Conservation (phyloP, 768 basidiomycete genomes). For the Trichaptum fuscoviolaceum region DNA sequence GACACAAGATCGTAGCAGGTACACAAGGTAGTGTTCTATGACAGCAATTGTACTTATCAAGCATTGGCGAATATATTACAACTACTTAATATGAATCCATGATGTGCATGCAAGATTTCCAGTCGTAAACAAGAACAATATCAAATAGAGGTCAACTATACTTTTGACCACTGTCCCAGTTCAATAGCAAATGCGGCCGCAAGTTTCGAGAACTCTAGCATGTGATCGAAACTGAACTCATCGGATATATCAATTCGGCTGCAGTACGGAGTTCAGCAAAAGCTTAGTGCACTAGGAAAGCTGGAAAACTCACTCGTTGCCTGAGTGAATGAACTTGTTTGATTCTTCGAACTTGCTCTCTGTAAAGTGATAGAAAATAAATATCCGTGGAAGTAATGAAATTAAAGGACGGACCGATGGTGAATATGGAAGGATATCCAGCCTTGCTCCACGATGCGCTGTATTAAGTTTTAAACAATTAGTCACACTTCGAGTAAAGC, state of each 20-base stretch:
- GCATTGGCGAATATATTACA: neutral
- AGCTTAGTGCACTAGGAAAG: conserved; percentile 10
- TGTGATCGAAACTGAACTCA: conserved; percentile 88
- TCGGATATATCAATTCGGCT: conserved; percentile 81
- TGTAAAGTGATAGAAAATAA: conserved; percentile 14
- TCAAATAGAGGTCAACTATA: neutral
- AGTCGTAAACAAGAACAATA: neutral
- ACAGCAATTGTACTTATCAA: neutral
- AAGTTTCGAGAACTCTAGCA: conserved; percentile 64
- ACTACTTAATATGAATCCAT: neutral
- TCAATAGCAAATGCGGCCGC: conserved; percentile 48
- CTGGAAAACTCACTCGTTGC: conserved; percentile 61
- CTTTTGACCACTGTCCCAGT: conserved; percentile 38
- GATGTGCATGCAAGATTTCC: neutral
- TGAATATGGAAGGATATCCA: conserved; percentile 81
- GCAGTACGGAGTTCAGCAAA: conserved; percentile 16
- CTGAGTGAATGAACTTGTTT: conserved; percentile 79
- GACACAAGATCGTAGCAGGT: neutral
- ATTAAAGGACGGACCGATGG: conserved; percentile 54
- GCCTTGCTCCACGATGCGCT: conserved; percentile 82
- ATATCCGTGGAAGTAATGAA: conserved; percentile 9
- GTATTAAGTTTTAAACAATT: conserved; percentile 21
- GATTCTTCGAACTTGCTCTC: conserved; percentile 72
- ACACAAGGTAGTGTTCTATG: neutral
- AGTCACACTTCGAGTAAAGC: conserved; percentile 21